These are phyloP conservation scores for Antonospora locustae DNA, from an alignment of 371 early-diverging fungal species.

Conservation along the genomic window DNA sequence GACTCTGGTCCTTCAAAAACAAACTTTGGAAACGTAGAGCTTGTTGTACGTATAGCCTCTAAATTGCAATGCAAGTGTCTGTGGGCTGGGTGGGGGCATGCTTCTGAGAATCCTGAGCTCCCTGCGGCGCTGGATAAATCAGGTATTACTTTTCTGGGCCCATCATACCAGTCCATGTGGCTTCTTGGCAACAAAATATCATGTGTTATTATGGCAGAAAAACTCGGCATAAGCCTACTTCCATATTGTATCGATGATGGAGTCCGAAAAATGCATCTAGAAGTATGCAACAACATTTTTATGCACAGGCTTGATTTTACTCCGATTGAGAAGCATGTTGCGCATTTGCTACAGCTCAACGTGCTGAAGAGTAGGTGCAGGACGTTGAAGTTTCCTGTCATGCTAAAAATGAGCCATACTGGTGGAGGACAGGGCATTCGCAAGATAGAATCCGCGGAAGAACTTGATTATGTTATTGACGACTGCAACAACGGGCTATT, in stretches of 20 bases:
- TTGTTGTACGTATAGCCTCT: constrained; percentile 87
- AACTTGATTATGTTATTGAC: constrained; percentile 57
- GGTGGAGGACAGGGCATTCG: constrained; percentile 97
- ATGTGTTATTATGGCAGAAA: constrained; percentile 86
- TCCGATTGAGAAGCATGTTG: constrained; percentile 57
- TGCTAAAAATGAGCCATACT: constrained; percentile 96
- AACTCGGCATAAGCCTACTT: constrained; percentile 79
- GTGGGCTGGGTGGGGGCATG: constrained; percentile 83
- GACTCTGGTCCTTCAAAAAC: constrained; percentile 83
- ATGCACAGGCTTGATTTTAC: constrained; percentile 34
- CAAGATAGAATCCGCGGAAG: constrained; percentile 62
- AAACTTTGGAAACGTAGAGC: constrained; percentile 87
- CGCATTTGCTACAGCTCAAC: too few relatives aligned
- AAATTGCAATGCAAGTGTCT: constrained; percentile 71
- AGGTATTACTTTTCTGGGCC: constrained; percentile 81
- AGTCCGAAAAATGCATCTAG: constrained; percentile 52
- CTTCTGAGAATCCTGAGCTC: constrained; percentile 84
- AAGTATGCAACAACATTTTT: background rate
- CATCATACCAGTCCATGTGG: constrained; percentile 89
- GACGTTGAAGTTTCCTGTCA: constrained; percentile 85
- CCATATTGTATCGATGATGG: constrained; percentile 74
- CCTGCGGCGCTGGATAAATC: constrained; percentile 68
- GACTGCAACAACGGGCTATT: constrained; percentile 54
- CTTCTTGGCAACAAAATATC: constrained; percentile 91
- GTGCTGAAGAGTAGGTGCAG: too few relatives aligned